These are phyloP conservation scores for Globisporangium perplexum DNA, from an alignment of 352 stramenopile species.

Conservation along the genomic window DNA sequence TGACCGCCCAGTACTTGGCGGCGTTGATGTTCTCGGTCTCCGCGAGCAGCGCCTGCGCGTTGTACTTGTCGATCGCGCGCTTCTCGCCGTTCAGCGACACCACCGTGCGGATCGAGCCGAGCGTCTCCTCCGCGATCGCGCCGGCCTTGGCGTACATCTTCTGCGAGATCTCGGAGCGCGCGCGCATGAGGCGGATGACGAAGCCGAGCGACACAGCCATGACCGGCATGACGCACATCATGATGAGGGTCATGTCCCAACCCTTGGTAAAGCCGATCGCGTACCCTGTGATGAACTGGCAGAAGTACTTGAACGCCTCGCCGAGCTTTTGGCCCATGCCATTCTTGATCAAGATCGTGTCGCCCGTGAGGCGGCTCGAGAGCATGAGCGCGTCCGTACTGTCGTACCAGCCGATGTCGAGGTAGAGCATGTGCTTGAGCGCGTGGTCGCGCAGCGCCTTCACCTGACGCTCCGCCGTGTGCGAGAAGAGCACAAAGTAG, in stretches of 20 bases:
- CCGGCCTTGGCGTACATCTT: slow-evolving; percentile 22
- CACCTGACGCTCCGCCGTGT: slow-evolving; percentile 20
- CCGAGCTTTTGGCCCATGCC: slow-evolving; percentile 24
- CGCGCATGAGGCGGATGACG: slow-evolving; percentile 16
- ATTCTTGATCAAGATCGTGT: slow-evolving; percentile 26
- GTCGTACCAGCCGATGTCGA: slow-evolving; percentile 26
- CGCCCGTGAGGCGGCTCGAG: slow-evolving; percentile 18
- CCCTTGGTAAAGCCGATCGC: slow-evolving; percentile 21
- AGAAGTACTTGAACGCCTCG: not conserved
- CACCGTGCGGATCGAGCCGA: slow-evolving; percentile 25
- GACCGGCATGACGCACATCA: slow-evolving; percentile 23
- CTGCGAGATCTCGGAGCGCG: slow-evolving; percentile 9
- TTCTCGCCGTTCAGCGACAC: slow-evolving; percentile 19
- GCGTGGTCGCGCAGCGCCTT: slow-evolving; percentile 13
- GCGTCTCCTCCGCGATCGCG: slow-evolving; percentile 26
- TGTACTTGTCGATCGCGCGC: slow-evolving; percentile 20
- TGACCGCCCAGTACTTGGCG: slow-evolving; percentile 13
- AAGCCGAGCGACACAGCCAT: slow-evolving; percentile 17
- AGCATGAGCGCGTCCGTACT: slow-evolving; percentile 12
- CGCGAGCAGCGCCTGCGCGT: slow-evolving; percentile 8
- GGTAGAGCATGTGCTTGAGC: slow-evolving; percentile 22
- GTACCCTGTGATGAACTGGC: slow-evolving; percentile 9
- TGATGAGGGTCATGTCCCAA: slow-evolving; percentile 24
- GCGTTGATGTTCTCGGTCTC: slow-evolving; percentile 18
- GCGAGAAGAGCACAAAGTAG: slow-evolving; percentile 14